Conservation (phyloP, 2,329 filamentous ascomycete species). For the Pestalotiopsis sp. region DNA sequence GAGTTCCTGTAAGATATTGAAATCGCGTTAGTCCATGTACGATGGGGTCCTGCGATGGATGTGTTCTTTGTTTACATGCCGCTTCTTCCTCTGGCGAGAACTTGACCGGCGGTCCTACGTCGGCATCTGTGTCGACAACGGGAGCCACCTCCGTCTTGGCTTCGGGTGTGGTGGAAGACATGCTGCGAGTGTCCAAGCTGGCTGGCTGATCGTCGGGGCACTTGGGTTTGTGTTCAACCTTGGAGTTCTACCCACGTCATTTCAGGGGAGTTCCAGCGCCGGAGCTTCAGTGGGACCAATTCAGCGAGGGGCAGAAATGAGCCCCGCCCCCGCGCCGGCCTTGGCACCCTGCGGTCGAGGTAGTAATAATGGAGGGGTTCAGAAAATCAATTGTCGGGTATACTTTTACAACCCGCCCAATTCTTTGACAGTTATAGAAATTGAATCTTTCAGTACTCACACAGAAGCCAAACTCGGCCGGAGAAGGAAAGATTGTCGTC, state of each 20-base stretch:
- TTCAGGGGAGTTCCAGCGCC: not conserved
- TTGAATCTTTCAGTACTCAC: too few species aligned
- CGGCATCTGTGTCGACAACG: conserved; percentile 23
- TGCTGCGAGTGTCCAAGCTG: not conserved
- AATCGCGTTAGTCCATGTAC: conserved; percentile 10
- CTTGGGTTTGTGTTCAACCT: not conserved
- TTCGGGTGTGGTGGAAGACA: conserved; percentile 7
- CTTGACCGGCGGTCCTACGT: conserved; percentile 34
- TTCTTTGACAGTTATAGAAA: too few species aligned
- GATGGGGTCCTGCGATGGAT: not conserved
- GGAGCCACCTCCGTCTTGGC: conserved; percentile 20
- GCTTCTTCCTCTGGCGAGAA: conserved; percentile 61
- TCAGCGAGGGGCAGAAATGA: not conserved
- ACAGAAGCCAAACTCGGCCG: too few species aligned
- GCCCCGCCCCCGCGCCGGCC: not conserved
- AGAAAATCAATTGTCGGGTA: not conserved
- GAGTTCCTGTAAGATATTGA: conserved; percentile 54
- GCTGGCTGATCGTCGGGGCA: not conserved
- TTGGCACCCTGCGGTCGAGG: not conserved
- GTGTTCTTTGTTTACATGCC: conserved; percentile 39
- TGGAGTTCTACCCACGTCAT: not conserved
- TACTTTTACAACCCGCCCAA: not conserved
- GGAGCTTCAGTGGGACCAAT: not conserved
- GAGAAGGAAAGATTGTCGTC: not conserved
- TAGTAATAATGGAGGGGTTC: not conserved